phyloP scores from a whole-genome alignment of 805 yeast genomes.

The Candida khao-thaluensis region DNA sequence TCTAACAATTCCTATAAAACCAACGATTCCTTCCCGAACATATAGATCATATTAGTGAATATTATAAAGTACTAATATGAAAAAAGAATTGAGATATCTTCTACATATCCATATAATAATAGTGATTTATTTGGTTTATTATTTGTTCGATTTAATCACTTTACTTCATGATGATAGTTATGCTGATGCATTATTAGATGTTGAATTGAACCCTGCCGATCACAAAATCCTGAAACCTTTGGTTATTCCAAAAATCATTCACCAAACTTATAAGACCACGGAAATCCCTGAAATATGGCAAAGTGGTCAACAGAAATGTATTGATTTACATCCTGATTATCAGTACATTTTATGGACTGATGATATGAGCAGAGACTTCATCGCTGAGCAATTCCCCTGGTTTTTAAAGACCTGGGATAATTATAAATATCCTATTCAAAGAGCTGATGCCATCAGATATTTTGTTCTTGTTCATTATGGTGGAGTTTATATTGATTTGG shows the following conservation, averaged over 20 bases:
- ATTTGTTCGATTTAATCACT: conserved; percentile 69
- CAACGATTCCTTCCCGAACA: too few relatives aligned
- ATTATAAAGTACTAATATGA: conserved; percentile 40
- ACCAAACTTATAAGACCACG: conserved; percentile 84
- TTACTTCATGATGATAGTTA: conserved; percentile 71
- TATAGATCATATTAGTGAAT: neutral
- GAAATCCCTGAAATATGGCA: conserved; percentile 81
- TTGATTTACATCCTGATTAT: conserved; percentile 81
- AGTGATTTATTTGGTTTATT: conserved; percentile 54
- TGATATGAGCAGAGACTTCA: conserved; percentile 73
- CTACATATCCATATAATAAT: conserved; percentile 59
- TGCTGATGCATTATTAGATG: conserved; percentile 59
- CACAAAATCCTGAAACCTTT: conserved; percentile 46
- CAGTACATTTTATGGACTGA: conserved; percentile 91
- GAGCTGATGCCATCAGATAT: conserved; percentile 90
- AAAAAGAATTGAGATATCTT: conserved; percentile 62
- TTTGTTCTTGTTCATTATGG: conserved; percentile 82
- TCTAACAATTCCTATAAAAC: too few relatives aligned
- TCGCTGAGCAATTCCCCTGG: conserved; percentile 81
- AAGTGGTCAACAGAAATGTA: conserved; percentile 72
- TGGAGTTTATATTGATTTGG: conserved; percentile 87
- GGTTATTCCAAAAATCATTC: conserved; percentile 84
- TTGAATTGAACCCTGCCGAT: conserved; percentile 58
- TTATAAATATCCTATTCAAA: conserved; percentile 76
- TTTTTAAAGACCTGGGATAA: conserved; percentile 74